Base-by-base conservation (phyloP, 2,329 filamentous ascomycete genomes). In the Aspergillus sp. region DNA sequence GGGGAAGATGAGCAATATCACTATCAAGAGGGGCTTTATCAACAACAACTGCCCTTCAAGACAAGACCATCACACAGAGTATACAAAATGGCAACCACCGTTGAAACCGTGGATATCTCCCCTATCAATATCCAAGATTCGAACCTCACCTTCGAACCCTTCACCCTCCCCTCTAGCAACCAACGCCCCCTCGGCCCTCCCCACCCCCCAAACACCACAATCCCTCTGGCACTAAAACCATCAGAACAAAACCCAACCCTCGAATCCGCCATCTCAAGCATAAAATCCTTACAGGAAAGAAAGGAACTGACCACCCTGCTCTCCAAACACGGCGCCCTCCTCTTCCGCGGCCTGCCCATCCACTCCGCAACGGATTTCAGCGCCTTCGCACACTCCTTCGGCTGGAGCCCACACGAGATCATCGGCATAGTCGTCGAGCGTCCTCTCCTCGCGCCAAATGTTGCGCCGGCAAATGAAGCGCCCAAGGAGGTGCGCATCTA, bases 371-470 rank as follows among this genome's bases (percentile, higher is more conserved):
- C 75, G 4, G 79, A 80, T 27, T 82, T 82, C 62, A 79, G 76
- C 67, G 73, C 67, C 58, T 82, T 82, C 61, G 77, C 78, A 0
- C 79, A 82, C 56, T 77, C 79, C 0, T 82, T 82, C 61, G 78
- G 78, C 0, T 79, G 74, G 59, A 68, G 62, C 1, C 78, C 79
- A 1, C 80, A 82, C 52, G 80, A 82, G 60, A 80, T 80, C 55
- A 82, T 82, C 49, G 80, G 80, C 0, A 81, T 81, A 45, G 78
- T 81, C 0, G 78, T 82, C 5, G 69, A 80, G 47, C 66, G 80
- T 42, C 79, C 79, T 0, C 41, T 75, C 3, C 70, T 79, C 3
- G 77, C 77, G 3, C 74, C 74, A 5, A 79, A 79, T 55, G 75
- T 79, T 1, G 75, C 76, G 2, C 79, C 79, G 0, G 80, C 80